phyloP scores from a whole-genome alignment of 164 flowering plant species.

The Houttuynia cordata region DNA sequence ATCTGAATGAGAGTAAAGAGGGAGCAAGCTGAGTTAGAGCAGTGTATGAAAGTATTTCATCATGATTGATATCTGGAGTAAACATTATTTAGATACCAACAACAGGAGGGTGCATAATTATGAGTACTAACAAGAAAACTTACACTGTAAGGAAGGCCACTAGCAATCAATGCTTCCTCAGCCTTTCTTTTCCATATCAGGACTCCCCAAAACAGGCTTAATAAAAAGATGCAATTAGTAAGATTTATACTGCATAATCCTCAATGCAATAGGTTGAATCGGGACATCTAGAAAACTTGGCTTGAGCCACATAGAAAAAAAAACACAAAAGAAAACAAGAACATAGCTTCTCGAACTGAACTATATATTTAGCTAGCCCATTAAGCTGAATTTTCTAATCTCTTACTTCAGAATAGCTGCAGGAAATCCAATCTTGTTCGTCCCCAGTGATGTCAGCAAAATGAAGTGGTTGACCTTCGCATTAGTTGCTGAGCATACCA shows the following conservation, averaged over 20 bases:
- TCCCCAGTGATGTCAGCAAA: constrained; percentile 86
- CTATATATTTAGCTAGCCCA: not conserved
- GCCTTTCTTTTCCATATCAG: constrained; percentile 95
- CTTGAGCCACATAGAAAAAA: no score
- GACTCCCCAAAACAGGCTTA: constrained; percentile 96
- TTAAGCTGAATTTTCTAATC: not conserved
- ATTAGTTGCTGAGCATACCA: constrained; percentile 37
- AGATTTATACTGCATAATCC: not conserved
- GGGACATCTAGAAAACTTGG: no score
- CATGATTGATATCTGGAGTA: not conserved
- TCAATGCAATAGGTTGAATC: not conserved
- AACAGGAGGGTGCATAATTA: not conserved
- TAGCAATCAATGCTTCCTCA: constrained; percentile 83
- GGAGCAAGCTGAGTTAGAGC: constrained; percentile 4
- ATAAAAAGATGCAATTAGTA: constrained; percentile 1
- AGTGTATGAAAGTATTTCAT: not conserved
- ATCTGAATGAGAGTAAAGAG: constrained; percentile 39
- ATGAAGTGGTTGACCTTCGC: constrained; percentile 76
- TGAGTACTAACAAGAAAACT: constrained; percentile 15
- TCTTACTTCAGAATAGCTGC: constrained; percentile 92
- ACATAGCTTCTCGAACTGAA: no score
- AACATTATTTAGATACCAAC: no score
- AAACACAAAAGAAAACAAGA: not conserved
- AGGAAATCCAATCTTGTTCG: constrained; percentile 92
- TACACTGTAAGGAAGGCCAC: constrained; percentile 91